Evolutionary conservation across 139 green algal genomes (phyloP), one percentile per base, ranked within the genome.

Genomic region (Bryopsis sp.): DNA sequence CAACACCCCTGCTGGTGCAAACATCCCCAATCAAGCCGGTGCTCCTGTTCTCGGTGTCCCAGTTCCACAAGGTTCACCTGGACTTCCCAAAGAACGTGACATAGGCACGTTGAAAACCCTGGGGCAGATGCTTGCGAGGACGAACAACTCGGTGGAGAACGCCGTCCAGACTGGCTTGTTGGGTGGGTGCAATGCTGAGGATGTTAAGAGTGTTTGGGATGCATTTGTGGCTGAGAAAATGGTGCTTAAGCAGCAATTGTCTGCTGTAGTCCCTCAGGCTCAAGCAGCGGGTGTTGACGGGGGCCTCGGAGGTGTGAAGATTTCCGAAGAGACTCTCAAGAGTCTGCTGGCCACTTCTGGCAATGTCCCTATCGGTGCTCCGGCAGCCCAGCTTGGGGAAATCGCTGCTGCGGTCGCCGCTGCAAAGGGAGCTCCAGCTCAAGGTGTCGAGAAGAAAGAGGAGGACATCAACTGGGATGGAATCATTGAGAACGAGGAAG

Each of bases 161-260:
- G 59, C 59, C 39, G 59, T 67, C 28, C 59, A 67, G 31, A 67
- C 29, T 46, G 59, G 59, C 24, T 31, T 67, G 33, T 26, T 67
- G 8, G 59, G 59, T 46, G 59, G 59, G 33, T 67, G 59, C 35
- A 67, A 67, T 67, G 59, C 59, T 47, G 59, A 67, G 31, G 59
- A 67, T 67, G 59, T 67, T 11, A 67, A 67, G 59, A 47, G 39
- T 46, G 59, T 67, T 4, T 67, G 59, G 59, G 59, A 67, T 29
- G 59, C 59, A 47, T 67, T 47, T 67, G 59, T 47, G 11, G 33
- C 43, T 26, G 59, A 67, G 33, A 19, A 33, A 7, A 31, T 31
- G 11, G 33, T 26, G 6, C 24, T 61, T 6, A 61, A 61, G 50
- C 50, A 61, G 19, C 33, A 61, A 36, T 22, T 36, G 24, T 35